These are phyloP conservation scores for Wickerhamomyces sp. DNA, from an alignment of 1,139 yeast species.

Conservation along the genomic window DNA sequence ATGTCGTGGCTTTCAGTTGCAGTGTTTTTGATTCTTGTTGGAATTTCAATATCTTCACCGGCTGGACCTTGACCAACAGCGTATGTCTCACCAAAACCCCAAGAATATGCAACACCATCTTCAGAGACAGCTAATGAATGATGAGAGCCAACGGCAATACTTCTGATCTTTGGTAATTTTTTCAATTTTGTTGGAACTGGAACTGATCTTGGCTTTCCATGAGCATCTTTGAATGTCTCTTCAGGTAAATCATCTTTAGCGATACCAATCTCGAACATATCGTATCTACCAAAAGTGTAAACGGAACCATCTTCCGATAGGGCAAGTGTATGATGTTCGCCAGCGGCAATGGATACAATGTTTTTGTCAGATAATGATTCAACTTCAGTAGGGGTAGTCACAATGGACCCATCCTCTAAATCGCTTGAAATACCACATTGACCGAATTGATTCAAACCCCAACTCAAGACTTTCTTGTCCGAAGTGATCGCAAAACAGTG, in stretches of 20 bases:
- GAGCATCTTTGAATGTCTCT: constrained; percentile 69
- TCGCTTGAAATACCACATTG: constrained; percentile 79
- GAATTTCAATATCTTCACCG: constrained; percentile 82
- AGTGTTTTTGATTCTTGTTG: constrained; percentile 85
- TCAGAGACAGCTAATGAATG: constrained; percentile 83
- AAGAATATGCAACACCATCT: constrained; percentile 82
- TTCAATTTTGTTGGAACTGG: constrained; percentile 74
- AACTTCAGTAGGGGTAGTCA: constrained; percentile 73
- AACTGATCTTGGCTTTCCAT: constrained; percentile 80
- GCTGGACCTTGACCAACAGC: constrained; percentile 93
- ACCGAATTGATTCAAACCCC: constrained; percentile 97
- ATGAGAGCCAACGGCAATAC: constrained; percentile 82
- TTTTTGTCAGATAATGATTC: constrained; percentile 50
- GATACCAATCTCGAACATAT: constrained; percentile 89
- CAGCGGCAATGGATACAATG: constrained; percentile 70
- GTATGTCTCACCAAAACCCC: constrained; percentile 98
- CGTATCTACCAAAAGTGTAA: constrained; percentile 84
- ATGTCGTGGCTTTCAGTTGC: constrained; percentile 82
- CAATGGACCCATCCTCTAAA: constrained; percentile 77
- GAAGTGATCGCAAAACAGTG: constrained; percentile 89
- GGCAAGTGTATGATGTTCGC: constrained; percentile 91
- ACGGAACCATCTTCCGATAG: constrained; percentile 67
- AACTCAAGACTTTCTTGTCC: constrained; percentile 65
- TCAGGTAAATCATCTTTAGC: constrained; percentile 56
- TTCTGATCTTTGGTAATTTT: constrained; percentile 53